Evolutionary conservation across 2,329 filamentous ascomycete genomes (phyloP).

Genomic region (Neonectria neomacrospora): DNA sequence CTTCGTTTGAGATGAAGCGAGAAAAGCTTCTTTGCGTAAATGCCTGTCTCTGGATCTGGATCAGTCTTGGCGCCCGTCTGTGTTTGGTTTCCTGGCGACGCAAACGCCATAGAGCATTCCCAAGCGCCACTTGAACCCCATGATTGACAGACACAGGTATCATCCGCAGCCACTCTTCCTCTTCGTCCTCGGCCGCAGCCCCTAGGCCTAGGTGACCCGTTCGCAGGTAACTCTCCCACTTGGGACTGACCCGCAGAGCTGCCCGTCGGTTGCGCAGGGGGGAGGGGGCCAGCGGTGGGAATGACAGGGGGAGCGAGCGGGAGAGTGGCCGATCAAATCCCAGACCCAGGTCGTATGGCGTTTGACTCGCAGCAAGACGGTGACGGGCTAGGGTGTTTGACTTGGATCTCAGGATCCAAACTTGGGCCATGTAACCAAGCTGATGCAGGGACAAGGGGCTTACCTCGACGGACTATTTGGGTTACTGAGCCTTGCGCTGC

Average conservation of each 20-base stretch:
- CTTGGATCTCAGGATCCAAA: conserved; percentile 24
- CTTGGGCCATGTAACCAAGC: conserved; percentile 19
- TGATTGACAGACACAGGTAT: not conserved
- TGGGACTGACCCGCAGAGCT: conserved; percentile 5
- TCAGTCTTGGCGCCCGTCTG: conserved; percentile 9
- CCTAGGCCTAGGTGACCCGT: conserved; percentile 9
- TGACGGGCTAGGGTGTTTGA: conserved; percentile 5
- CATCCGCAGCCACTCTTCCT: not conserved
- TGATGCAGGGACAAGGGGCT: conserved; percentile 39
- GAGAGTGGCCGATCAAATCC: conserved; percentile 32
- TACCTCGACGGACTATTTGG: conserved; percentile 30
- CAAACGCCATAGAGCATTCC: conserved; percentile 1
- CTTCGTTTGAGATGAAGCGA: conserved; percentile 11
- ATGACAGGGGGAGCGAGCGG: conserved; percentile 3
- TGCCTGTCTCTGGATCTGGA: conserved; percentile 16
- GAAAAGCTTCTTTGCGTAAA: conserved; percentile 8
- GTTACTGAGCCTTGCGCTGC: conserved; percentile 29
- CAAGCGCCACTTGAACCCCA: not conserved
- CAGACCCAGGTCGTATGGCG: conserved; percentile 30
- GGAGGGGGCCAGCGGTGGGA: not conserved
- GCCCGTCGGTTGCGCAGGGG: conserved; percentile 8
- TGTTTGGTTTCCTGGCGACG: conserved; percentile 4
- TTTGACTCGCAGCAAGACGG: conserved; percentile 38
- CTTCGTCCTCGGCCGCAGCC: not conserved
- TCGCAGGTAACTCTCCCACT: conserved; percentile 1